phyloP scores from a whole-genome alignment of 208 protist genomes.

The Crithidia fasciculata region DNA sequence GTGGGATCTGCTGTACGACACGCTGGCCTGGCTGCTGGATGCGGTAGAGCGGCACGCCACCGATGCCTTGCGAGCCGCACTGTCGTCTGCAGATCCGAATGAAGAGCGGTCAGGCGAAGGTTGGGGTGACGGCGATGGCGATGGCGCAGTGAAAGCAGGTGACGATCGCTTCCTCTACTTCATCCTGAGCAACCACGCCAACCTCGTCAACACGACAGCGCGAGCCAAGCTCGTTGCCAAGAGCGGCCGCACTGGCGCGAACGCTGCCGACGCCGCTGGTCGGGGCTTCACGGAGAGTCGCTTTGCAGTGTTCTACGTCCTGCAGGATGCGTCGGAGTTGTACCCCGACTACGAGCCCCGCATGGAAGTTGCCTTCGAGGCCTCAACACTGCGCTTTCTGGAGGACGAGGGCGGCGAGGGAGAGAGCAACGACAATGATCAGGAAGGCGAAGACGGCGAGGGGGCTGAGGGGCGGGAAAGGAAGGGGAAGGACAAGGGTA shows the following conservation, averaged over 20 bases:
- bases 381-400: constrained; percentile 23
- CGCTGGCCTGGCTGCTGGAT: constrained; percentile 33
- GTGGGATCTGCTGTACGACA: constrained; percentile 41
- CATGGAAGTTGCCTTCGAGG: constrained; percentile 25
- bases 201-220: constrained; percentile 30
- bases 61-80: constrained; percentile 12
- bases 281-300: constrained; percentile 35
- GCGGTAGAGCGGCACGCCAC: constrained; percentile 19
- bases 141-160: not conserved
- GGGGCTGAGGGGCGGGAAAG: not conserved
- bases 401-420: constrained; percentile 8
- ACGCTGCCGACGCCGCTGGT: not conserved
- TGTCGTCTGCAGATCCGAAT: not conserved
- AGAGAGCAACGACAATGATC: not conserved
- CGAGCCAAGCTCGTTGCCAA: constrained; percentile 27
- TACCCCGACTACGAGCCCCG: constrained; percentile 34
- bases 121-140: not conserved
- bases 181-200: constrained; percentile 37
- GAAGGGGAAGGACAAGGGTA: constrained; percentile 2
- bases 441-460: constrained; percentile 1
- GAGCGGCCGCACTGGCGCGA: not conserved
- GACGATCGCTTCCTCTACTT: constrained; percentile 28
- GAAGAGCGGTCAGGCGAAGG: too few species aligned
- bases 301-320: constrained; percentile 33
- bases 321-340: constrained; percentile 32